A percentile compares a stretch with the other conserved stretches of the same genome.
phyloP scores from a whole-genome alignment of 805 yeast species.

The Starmerella bombicola region DNA sequence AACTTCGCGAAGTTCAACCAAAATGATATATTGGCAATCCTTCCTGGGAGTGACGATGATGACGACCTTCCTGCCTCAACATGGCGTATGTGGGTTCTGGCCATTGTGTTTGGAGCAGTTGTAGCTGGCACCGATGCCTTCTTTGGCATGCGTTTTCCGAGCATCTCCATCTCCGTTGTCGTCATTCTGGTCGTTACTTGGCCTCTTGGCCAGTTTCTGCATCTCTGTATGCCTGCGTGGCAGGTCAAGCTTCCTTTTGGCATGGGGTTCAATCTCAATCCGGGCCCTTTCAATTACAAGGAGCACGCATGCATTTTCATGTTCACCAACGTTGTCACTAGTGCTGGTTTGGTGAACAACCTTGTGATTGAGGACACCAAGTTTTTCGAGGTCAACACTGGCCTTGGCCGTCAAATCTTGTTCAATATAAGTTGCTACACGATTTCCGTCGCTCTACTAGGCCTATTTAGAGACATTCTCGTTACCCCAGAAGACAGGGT shows the following conservation, averaged over 20 bases:
- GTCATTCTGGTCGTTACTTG: constrained; percentile 52
- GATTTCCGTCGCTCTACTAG: constrained; percentile 58
- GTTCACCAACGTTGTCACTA: constrained; percentile 14
- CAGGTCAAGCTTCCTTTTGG: constrained; percentile 23
- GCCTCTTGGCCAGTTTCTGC: constrained; percentile 50
- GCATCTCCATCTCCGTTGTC: constrained; percentile 39
- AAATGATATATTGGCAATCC: constrained; percentile 11
- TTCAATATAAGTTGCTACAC: constrained; percentile 46
- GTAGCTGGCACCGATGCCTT: constrained; percentile 50
- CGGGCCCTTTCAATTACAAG: constrained; percentile 51
- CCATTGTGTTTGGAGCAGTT: constrained; percentile 40
- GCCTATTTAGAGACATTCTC: constrained; percentile 44
- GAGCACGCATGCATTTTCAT: constrained; percentile 50
- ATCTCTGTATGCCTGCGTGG: constrained; percentile 29
- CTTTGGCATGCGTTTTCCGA: constrained; percentile 47
- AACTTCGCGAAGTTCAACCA: constrained; percentile 9
- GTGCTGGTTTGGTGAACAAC: constrained; percentile 26
- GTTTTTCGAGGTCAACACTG: constrained; percentile 34
- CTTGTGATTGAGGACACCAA: constrained; percentile 33
- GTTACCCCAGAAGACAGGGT: constrained; percentile 54
- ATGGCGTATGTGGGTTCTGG: constrained; percentile 43
- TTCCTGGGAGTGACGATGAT: constrained; percentile 33
- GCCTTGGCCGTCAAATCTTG: constrained; percentile 46
- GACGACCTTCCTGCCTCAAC: constrained; percentile 40
- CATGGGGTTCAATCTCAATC: constrained; percentile 36